Evolutionary conservation across 148 eudicot genomes (phyloP).

Genomic region (Diospyros kaki): DNA sequence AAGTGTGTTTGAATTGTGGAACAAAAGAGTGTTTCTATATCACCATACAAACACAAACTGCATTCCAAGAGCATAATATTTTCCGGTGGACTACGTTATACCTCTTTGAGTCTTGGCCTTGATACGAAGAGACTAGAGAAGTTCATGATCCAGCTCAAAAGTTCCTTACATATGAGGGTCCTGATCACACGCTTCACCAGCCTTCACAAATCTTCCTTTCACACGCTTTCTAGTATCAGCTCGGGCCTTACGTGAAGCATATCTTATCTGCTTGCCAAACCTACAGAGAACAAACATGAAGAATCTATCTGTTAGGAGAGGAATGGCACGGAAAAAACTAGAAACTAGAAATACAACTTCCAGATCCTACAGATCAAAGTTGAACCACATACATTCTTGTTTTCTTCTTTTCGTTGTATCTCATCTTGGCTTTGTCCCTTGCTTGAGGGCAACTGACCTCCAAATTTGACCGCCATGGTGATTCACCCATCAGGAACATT

Average conservation of each 20-base stretch:
- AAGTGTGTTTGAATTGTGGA: too few relatives aligned
- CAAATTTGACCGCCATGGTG: slow-evolving; percentile 43
- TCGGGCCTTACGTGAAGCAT: slow-evolving; percentile 56
- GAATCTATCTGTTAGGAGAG: neutral
- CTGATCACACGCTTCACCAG: slow-evolving; percentile 44
- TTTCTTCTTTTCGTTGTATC: slow-evolving; percentile 69
- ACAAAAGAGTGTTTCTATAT: neutral
- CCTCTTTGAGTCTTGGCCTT: neutral
- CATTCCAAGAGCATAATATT: neutral
- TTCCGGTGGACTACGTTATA: neutral
- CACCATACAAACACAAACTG: neutral
- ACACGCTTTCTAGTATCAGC: slow-evolving; percentile 58
- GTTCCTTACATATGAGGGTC: slow-evolving; percentile 24
- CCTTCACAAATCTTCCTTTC: slow-evolving; percentile 56
- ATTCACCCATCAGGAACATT: slow-evolving; percentile 35
- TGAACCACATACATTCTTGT: slow-evolving; percentile 42
- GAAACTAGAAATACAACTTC: neutral
- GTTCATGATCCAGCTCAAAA: slow-evolving; percentile 2
- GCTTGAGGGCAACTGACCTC: slow-evolving; percentile 46
- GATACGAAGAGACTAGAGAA: slow-evolving; percentile 8
- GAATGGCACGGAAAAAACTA: neutral
- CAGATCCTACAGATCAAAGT: neutral
- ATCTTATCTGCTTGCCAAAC: slow-evolving; percentile 58
- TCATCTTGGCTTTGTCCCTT: slow-evolving; percentile 65
- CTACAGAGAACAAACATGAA: slow-evolving; percentile 19